These are phyloP conservation scores for Dioscorea alata DNA, from an alignment of 106 monocot genomes.

Conservation along the genomic window DNA sequence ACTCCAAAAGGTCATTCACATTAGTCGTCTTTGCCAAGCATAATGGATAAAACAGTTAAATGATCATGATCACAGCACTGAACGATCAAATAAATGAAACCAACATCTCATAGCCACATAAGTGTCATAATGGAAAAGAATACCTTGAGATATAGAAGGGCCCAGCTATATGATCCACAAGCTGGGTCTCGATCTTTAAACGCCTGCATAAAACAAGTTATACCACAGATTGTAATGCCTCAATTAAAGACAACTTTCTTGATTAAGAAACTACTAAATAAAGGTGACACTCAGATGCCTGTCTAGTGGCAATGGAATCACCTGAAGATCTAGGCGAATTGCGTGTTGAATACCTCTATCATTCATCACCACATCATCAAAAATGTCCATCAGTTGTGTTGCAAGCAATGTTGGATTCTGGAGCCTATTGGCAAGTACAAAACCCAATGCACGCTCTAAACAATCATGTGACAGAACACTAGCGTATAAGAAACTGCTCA, in stretches of 20 bases:
- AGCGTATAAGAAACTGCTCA: conserved; percentile 89
- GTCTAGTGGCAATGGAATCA: conserved; percentile 15
- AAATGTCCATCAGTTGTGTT: conserved; percentile 86
- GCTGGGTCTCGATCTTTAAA: conserved; percentile 90
- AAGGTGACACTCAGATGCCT: conserved; percentile 5
- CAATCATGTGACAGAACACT: conserved; percentile 85
- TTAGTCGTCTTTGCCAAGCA: too few relatives aligned
- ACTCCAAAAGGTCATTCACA: too few relatives aligned
- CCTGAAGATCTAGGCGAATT: conserved; percentile 93
- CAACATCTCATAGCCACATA: too few relatives aligned
- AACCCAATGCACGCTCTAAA: conserved; percentile 69
- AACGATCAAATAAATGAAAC: too few relatives aligned
- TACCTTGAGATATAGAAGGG: conserved; percentile 85
- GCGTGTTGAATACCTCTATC: conserved; percentile 65
- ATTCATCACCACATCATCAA: conserved; percentile 76
- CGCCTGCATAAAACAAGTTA: conserved; percentile 35
- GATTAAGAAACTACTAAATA: background rate
- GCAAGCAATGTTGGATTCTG: conserved; percentile 76
- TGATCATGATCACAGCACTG: too few relatives aligned
- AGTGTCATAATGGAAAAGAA: background rate
- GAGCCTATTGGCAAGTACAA: conserved; percentile 91
- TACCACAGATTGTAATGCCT: background rate
- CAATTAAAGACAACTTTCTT: background rate
- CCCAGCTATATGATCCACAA: conserved; percentile 82
- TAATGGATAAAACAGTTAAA: too few relatives aligned